These are phyloP conservation scores for Talaromyces funiculosus DNA, from an alignment of 2,329 filamentous ascomycete species.

Conservation along the genomic window DNA sequence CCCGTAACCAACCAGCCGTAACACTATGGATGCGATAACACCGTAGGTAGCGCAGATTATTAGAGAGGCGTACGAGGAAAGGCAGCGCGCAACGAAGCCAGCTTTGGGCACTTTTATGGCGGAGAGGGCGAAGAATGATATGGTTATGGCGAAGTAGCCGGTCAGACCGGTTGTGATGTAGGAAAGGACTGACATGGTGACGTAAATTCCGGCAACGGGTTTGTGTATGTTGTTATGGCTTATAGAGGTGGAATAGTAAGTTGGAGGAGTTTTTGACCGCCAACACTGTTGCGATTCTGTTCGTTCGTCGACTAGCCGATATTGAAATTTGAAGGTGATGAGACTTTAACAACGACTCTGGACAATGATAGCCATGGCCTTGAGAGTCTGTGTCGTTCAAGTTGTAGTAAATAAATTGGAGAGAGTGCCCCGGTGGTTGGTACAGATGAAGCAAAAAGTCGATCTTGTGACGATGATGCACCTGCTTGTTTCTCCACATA, in stretches of 20 bases:
- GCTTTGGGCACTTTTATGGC: constrained; percentile 37
- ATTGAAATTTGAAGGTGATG: too few species aligned
- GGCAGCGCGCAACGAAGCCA: constrained; percentile 43
- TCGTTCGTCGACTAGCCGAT: background rate
- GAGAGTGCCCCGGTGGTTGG: background rate
- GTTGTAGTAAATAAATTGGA: background rate
- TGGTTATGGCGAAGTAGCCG: constrained; percentile 57
- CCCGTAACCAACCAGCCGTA: constrained; percentile 66
- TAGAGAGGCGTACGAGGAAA: constrained; percentile 43
- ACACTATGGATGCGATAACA: constrained; percentile 63
- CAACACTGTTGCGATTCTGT: background rate
- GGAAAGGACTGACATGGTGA: constrained; percentile 57
- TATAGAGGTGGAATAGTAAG: background rate
- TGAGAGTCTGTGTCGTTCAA: background rate
- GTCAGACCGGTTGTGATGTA: constrained; percentile 55
- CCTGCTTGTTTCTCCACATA: background rate
- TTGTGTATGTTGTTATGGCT: too few species aligned
- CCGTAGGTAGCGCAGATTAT: constrained; percentile 61
- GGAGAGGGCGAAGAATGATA: constrained; percentile 42
- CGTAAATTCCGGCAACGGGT: too few species aligned
- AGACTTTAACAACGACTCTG: background rate
- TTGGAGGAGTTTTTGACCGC: background rate
- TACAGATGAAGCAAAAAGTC: background rate
- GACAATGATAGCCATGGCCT: background rate
- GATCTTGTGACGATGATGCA: constrained; percentile 9